Base-by-base conservation (phyloP, 768 basidiomycete species). In the Pisolithus microcarpus region DNA sequence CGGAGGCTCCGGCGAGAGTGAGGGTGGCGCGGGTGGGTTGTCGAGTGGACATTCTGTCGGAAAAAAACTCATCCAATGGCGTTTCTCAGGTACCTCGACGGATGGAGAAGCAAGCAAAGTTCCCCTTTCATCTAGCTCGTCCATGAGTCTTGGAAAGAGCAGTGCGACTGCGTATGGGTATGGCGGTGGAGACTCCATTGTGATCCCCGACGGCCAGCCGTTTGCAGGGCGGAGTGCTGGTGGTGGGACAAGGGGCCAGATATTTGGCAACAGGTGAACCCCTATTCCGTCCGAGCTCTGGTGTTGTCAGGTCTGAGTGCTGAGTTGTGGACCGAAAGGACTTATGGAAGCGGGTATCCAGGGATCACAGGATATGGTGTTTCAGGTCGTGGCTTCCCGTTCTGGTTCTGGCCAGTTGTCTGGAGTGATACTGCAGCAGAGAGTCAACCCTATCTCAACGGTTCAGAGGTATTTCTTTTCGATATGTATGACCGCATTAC, bases 331-430 rank as follows among this genome's bases (percentile, higher is more conserved):
- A 53, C 13, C 13, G 1, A 0, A 49, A 84, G 81, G 26, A 52
- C 59, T 4, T 84, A 83, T 53, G 83, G 82, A 6, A 84, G 80
- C 54, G 83, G 84, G 3, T 84, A 85, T 58, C 82, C 82, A 31
- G 77, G 78, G 1, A 23, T 71, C 5, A 2, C 58, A 5, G 68
- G 69, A 7, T 70, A 71, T 4, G 80, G 81, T 11, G 78, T 81
- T 16, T 40, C 55, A 0, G 74, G 74, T 0, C 72, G 73, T 0
- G 72, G 71, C 3, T 85, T 86, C 59, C 84, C 84, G 0, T 85
- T 81, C 59, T 72, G 72, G 54, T 86, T 75, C 66, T 85, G 83
- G 82, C 84, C 84, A 7, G 38, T 85, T 9, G 72, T 73, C 1
- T 84, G 79, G 77, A 68, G 66, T 2, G 65, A 65, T 1, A 55